Evolutionary conservation across 2,329 filamentous ascomycete species (phyloP).

Genomic region (Lasiodiplodia sp.): DNA sequence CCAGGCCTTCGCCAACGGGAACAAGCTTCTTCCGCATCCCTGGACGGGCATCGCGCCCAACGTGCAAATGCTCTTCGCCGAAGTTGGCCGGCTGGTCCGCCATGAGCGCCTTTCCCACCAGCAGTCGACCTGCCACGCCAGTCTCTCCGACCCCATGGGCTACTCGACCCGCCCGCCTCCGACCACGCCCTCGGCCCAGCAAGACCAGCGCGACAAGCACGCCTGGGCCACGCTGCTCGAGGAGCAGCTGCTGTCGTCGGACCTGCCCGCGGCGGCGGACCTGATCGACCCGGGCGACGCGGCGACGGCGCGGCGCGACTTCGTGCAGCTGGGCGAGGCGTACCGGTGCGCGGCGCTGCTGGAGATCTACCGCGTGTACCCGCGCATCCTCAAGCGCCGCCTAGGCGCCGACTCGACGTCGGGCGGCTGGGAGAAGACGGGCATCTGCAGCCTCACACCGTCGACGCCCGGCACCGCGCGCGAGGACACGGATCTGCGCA

Average conservation of each 20-base stretch:
- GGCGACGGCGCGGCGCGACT: slow-evolving; percentile 60
- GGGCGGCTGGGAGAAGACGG: slow-evolving; percentile 22
- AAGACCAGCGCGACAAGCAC: slow-evolving; percentile 43
- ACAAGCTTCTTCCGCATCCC: slow-evolving; percentile 53
- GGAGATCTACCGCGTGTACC: slow-evolving; percentile 63
- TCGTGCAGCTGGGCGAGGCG: slow-evolving; percentile 61
- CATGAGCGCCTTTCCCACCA: slow-evolving; percentile 38
- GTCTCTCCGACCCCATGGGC: background rate
- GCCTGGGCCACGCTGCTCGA: slow-evolving; percentile 54
- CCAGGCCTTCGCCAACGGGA: slow-evolving; percentile 41
- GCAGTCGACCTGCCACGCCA: background rate
- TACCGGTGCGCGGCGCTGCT: slow-evolving; percentile 61
- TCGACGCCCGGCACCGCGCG: slow-evolving; percentile 37
- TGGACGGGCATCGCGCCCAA: slow-evolving; percentile 59
- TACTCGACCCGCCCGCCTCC: slow-evolving; percentile 7
- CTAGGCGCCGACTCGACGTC: slow-evolving; percentile 37
- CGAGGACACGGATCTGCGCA: slow-evolving; percentile 41
- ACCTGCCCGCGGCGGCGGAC: slow-evolving; percentile 56
- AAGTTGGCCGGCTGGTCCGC: slow-evolving; percentile 55
- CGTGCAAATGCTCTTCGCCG: slow-evolving; percentile 54
- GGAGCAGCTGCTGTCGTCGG: slow-evolving; percentile 54
- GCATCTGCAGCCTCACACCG: slow-evolving; percentile 17
- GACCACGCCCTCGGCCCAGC: slow-evolving; percentile 30
- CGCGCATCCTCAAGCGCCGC: slow-evolving; percentile 57
- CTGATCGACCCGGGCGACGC: slow-evolving; percentile 61